Evolutionary conservation across 2,329 filamentous ascomycete genomes (phyloP).

Genomic region (Monosporascus ibericus): DNA sequence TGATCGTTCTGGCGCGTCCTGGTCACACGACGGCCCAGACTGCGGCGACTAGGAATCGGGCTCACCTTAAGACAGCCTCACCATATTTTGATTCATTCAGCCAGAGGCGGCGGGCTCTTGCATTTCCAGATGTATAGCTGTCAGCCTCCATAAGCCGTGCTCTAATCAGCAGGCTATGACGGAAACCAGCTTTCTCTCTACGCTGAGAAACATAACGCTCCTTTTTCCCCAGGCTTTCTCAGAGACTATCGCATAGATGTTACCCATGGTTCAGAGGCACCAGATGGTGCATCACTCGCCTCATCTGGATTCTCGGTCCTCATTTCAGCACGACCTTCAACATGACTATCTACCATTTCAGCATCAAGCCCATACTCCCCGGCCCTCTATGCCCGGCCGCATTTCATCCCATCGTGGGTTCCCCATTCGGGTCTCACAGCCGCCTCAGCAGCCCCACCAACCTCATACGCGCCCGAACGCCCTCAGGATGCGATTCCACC

Average conservation of each 20-base stretch:
- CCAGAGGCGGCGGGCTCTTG: background rate
- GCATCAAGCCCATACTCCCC: slow-evolving; percentile 6
- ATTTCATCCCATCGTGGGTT: slow-evolving; percentile 25
- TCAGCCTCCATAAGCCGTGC: slow-evolving; percentile 31
- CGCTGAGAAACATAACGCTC: slow-evolving; percentile 8
- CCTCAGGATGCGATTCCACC: slow-evolving; percentile 17
- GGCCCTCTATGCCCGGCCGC: slow-evolving; percentile 2
- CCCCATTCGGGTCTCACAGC: slow-evolving; percentile 31
- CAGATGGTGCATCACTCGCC: slow-evolving; percentile 41
- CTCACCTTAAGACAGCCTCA: no score
- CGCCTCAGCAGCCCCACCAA: slow-evolving; percentile 25
- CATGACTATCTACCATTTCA: slow-evolving; percentile 13
- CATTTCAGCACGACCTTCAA: slow-evolving; percentile 21
- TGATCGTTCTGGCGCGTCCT: background rate
- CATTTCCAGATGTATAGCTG: slow-evolving; percentile 33
- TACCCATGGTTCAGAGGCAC: slow-evolving; percentile 47
- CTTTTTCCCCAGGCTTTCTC: slow-evolving; percentile 12
- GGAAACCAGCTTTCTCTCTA: slow-evolving; percentile 22
- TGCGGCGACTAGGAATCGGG: background rate
- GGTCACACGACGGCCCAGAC: background rate
- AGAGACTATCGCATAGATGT: slow-evolving; percentile 30
- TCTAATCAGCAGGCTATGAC: slow-evolving; percentile 39
- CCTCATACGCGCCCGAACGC: slow-evolving; percentile 22
- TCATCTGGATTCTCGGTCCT: slow-evolving; percentile 31
- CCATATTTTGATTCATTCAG: background rate